These are phyloP conservation scores for Termitomyces sp. DNA, from an alignment of 768 basidiomycete genomes.

Conservation along the genomic window DNA sequence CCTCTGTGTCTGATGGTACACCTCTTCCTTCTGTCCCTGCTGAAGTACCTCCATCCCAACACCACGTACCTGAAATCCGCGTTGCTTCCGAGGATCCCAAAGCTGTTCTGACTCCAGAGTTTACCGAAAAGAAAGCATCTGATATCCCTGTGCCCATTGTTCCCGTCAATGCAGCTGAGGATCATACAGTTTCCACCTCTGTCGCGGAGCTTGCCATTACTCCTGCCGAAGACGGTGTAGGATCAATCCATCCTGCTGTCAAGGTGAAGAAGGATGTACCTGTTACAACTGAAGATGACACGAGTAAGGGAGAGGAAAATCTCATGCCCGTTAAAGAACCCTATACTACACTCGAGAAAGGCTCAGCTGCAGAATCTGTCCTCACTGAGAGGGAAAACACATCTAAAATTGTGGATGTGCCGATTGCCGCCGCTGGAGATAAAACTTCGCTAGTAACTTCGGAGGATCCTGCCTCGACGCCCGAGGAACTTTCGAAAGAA, in stretches of 20 bases:
- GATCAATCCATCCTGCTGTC: background rate
- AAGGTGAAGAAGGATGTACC: conserved; percentile 1
- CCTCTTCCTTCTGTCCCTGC: background rate
- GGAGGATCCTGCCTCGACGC: background rate
- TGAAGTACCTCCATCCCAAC: background rate
- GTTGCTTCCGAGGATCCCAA: background rate
- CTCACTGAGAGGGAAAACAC: background rate
- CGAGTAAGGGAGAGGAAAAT: conserved; percentile 1
- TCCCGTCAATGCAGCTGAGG: conserved; percentile 35
- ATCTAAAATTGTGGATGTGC: background rate
- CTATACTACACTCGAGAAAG: background rate
- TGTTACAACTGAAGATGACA: background rate
- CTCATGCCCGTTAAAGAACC: background rate
- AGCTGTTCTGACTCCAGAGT: background rate
- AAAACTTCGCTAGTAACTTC: background rate
- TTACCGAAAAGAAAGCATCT: conserved; percentile 3
- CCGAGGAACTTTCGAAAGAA: background rate
- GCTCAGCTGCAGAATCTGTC: background rate
- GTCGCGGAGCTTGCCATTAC: background rate
- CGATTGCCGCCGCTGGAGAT: background rate
- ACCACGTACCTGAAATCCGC: background rate
- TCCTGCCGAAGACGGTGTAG: background rate
- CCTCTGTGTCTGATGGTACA: conserved; percentile 11
- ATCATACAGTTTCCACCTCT: conserved; percentile 19
- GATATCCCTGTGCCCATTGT: conserved; percentile 29